Conservation (phyloP, 495 filamentous ascomycete genomes). For the Penicillium argentinense region DNA sequence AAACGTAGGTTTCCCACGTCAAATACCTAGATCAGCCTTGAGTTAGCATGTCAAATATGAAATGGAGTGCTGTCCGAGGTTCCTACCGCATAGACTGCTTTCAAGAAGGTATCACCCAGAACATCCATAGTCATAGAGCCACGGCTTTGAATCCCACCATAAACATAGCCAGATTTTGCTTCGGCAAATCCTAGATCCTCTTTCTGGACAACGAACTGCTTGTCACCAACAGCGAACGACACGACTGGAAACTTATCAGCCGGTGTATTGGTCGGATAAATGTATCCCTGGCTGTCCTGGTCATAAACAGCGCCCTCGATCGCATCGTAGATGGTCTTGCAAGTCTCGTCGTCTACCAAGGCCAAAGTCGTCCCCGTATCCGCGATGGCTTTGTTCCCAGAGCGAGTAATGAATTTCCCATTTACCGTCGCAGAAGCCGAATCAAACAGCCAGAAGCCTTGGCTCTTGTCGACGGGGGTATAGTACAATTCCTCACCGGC, state of each 20-base stretch:
- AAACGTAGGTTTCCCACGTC: constrained; percentile 72
- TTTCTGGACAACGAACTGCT: constrained; percentile 68
- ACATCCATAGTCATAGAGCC: constrained; percentile 69
- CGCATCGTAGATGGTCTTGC: constrained; percentile 65
- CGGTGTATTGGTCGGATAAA: constrained; percentile 60
- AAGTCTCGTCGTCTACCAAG: constrained; percentile 64
- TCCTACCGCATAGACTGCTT: constrained; percentile 73
- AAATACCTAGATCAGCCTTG: constrained; percentile 56
- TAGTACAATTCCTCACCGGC: constrained; percentile 59
- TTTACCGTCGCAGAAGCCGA: constrained; percentile 61
- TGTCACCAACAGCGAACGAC: constrained; percentile 65
- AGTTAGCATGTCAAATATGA: not conserved
- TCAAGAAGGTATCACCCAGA: constrained; percentile 71
- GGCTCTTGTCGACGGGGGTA: constrained; percentile 63
- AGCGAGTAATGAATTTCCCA: constrained; percentile 53
- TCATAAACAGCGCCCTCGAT: constrained; percentile 71
- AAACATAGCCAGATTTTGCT: constrained; percentile 59
- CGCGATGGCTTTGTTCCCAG: constrained; percentile 74
- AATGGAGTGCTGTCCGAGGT: not conserved
- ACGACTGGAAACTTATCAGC: constrained; percentile 62
- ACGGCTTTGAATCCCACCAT: constrained; percentile 75
- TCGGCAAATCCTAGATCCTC: constrained; percentile 67
- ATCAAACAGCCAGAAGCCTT: constrained; percentile 73
- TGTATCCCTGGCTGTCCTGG: constrained; percentile 62
- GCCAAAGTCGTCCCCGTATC: constrained; percentile 78